A percentile compares a stretch with the other conserved stretches of the same genome.
Evolutionary conservation across 345 rosid genomes (phyloP).

Genomic region (Triadica sebifera): DNA sequence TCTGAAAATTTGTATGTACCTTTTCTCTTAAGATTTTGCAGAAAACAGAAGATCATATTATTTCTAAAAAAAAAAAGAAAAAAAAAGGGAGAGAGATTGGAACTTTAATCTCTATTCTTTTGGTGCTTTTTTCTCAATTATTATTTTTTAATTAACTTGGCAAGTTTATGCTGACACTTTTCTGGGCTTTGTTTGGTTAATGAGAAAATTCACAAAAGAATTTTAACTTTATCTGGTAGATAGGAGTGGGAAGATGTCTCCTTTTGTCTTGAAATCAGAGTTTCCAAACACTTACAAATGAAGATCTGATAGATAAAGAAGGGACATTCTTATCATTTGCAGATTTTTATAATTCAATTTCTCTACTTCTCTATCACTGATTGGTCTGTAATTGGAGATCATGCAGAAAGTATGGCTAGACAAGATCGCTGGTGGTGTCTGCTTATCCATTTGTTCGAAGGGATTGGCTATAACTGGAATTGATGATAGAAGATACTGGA

Average conservation of each 20-base stretch:
- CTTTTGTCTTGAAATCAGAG: background rate
- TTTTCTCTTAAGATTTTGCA: background rate
- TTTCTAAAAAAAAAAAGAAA: background rate
- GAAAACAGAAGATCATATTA: background rate
- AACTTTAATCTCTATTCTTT: background rate
- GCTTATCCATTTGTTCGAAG: conserved; percentile 61
- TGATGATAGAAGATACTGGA: conserved; percentile 96
- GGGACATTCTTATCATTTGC: background rate
- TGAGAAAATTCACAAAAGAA: conserved; percentile 11
- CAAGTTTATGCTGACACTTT: background rate
- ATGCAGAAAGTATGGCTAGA: conserved; percentile 84
- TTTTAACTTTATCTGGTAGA: background rate
- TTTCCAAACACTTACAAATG: background rate
- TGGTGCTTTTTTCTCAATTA: background rate
- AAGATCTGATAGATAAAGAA: background rate
- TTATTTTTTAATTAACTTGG: too few species aligned
- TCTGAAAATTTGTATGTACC: too few species aligned
- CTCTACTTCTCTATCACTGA: conserved; percentile 15
- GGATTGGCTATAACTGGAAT: conserved; percentile 77
- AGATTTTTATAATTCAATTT: background rate
- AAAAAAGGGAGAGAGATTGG: background rate
- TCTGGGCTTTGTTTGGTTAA: background rate
- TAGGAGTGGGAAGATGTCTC: background rate
- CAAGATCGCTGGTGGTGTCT: conserved; percentile 62
- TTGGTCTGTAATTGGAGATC: conserved; percentile 14